Evolutionary conservation across 225 moss, liverwort and hornwort species (phyloP).

Genomic region (Neckera pumila): DNA sequence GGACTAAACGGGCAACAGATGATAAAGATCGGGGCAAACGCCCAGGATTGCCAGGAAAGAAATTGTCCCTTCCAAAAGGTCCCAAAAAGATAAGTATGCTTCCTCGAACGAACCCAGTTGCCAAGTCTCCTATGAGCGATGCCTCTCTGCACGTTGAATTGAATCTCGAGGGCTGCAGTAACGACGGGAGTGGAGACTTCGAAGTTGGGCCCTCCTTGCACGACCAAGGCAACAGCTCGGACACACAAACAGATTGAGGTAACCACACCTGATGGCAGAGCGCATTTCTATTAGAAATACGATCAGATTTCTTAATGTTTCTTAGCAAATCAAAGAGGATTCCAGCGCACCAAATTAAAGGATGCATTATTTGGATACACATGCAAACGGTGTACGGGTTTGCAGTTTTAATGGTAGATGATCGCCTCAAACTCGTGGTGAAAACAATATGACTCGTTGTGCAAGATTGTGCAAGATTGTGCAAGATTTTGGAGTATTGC

Average conservation of each 20-base stretch:
- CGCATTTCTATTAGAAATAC: not conserved
- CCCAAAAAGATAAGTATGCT: slow-evolving; percentile 8
- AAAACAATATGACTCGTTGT: not conserved
- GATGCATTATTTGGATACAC: not conserved
- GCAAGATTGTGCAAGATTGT: not conserved
- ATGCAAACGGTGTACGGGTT: not conserved
- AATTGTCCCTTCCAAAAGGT: slow-evolving; percentile 11
- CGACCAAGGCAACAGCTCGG: slow-evolving; percentile 34
- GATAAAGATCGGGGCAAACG: slow-evolving; percentile 36
- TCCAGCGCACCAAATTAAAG: not conserved
- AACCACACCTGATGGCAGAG: not conserved
- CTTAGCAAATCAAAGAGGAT: not conserved
- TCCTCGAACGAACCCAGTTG: slow-evolving; percentile 7
- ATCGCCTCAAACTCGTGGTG: not conserved
- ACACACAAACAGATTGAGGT: slow-evolving; percentile 38
- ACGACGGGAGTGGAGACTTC: slow-evolving; percentile 41
- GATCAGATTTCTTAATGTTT: not conserved
- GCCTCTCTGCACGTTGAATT: slow-evolving; percentile 43
- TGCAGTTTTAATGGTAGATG: not conserved
- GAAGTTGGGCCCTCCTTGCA: slow-evolving; percentile 25
- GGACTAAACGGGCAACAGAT: slow-evolving; percentile 47
- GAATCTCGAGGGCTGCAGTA: slow-evolving; percentile 42
- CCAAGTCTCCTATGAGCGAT: slow-evolving; percentile 31
- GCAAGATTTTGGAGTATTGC: not conserved
- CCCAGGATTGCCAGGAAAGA: slow-evolving; percentile 30